phyloP scores from a whole-genome alignment of 768 basidiomycete genomes.

The Psilocybe cubensis region DNA sequence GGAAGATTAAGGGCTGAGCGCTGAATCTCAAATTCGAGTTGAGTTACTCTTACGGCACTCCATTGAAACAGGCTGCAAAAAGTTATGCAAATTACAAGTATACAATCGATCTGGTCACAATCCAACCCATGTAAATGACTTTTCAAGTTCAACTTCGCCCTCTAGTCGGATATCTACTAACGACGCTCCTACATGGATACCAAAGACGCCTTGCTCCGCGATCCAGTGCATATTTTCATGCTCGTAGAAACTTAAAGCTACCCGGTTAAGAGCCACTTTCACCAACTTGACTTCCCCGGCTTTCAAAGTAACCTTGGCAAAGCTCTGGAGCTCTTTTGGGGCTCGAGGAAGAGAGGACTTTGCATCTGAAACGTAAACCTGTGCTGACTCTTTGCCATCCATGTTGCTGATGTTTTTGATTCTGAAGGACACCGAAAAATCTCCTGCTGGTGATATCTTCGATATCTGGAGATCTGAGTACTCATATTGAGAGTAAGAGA shows the following conservation, averaged over 20 bases:
- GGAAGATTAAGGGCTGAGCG: no score
- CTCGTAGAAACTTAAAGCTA: slow-evolving; percentile 55
- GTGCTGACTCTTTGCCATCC: slow-evolving; percentile 50
- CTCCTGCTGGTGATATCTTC: slow-evolving; percentile 32
- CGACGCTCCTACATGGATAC: slow-evolving; percentile 48
- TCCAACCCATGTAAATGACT: slow-evolving; percentile 45
- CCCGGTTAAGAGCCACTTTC: slow-evolving; percentile 42
- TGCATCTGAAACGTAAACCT: slow-evolving; percentile 50
- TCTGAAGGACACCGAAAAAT: slow-evolving; percentile 44
- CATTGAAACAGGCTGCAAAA: no score
- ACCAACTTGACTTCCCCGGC: slow-evolving; percentile 46
- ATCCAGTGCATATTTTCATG: slow-evolving; percentile 46
- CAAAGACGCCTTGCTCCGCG: slow-evolving; percentile 50
- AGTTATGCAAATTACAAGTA: no score
- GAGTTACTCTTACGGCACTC: no score
- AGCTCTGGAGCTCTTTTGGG: slow-evolving; percentile 49
- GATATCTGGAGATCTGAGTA: slow-evolving; percentile 45
- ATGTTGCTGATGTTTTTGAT: slow-evolving; percentile 47
- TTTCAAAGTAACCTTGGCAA: slow-evolving; percentile 47
- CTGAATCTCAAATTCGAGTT: no score
- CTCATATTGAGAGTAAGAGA: slow-evolving; percentile 64
- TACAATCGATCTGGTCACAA: no score
- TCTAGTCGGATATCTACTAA: slow-evolving; percentile 44
- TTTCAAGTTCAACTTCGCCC: slow-evolving; percentile 35
- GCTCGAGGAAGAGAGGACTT: slow-evolving; percentile 47